Base-by-base conservation (phyloP, 257 asterid genomes). In the Parsonsia alboflavescens region DNA sequence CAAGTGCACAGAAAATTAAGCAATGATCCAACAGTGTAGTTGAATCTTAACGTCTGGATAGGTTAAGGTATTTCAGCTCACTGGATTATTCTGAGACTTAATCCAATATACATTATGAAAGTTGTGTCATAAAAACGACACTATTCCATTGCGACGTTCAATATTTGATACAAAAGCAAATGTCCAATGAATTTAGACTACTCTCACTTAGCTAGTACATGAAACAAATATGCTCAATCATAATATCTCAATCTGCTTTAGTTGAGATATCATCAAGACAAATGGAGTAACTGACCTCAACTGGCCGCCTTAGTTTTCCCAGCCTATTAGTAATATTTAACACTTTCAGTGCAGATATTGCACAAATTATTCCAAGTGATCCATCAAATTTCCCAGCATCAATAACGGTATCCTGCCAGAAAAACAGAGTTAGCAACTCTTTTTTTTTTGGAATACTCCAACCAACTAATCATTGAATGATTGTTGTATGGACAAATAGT, bases 331-430 rank as follows among this genome's bases (percentile, higher is more conserved):
- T 81, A 70, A 71, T 39, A 65, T 89, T 87, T 83, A 95, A 75
- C 79, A 84, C 96, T 87, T 95, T 95, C 76, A 95, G 57, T 46
- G 99, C 98, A 80, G 97, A 89, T 75, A 92, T 54, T 67, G 96
- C 91, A 56, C 90, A 82, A 30, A 95, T 71, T 79, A 94, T 88
- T 74, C 99, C 98, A 42, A 95, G 81, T 28, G 98, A 87, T 58
- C 99, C 98, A 80, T 95, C 99, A 78, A 87, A 92, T 28, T 77
- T 73, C 76, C 98, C 99, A 84, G 98, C 99, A 82, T 95, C 99
- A 72, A 90, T 85, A 68, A 95, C 99, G 28, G 99, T 95, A 75
- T 95, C 99, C 98, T 95, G 84, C 75, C 80, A 44, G 78, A 83
- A 68, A 39, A 73, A 69, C 56, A 39, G 54, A 45, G 70, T 70